Percentiles rank a stretch among this genome's conserved stretches.
These are phyloP conservation scores for Backusella liffmaniae DNA, from an alignment of 192 early-diverging fungal genomes.

Conservation along the genomic window DNA sequence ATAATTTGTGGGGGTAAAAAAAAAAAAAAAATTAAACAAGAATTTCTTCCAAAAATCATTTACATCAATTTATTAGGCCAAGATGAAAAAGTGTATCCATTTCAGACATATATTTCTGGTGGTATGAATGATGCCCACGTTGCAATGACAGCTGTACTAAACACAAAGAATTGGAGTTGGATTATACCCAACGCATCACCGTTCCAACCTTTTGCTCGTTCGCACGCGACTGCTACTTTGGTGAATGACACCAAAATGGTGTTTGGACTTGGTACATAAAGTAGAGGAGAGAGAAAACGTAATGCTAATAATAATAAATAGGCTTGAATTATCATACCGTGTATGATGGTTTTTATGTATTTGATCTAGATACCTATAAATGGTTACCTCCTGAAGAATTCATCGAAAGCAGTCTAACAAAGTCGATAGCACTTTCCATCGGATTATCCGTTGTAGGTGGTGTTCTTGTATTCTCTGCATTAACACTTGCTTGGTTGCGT, in stretches of 20 bases:
- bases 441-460: background rate
- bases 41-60: background rate
- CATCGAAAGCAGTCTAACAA: background rate
- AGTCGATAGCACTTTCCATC: background rate
- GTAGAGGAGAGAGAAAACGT: background rate
- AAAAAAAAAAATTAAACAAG: background rate
- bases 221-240: background rate
- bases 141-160: constrained; percentile 16
- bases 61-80: background rate
- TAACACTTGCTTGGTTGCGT: background rate
- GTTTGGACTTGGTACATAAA: constrained; percentile 2
- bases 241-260: constrained; percentile 21
- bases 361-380: background rate
- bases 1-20: background rate
- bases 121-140: constrained; percentile 3
- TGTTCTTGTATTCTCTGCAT: constrained; percentile 7
- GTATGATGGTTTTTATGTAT: constrained; percentile 22
- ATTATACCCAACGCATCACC: background rate
- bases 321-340: constrained; percentile 22
- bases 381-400: constrained; percentile 12
- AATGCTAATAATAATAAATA: background rate
- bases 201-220: constrained; percentile 17
- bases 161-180: constrained; percentile 13
- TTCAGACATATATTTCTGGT: constrained; percentile 20
- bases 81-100: constrained; percentile 1